A percentile compares a stretch with the other conserved stretches of the same genome.
Evolutionary conservation across 768 basidiomycete genomes (phyloP).

Genomic region (Gloeopeniophorella convolvens): DNA sequence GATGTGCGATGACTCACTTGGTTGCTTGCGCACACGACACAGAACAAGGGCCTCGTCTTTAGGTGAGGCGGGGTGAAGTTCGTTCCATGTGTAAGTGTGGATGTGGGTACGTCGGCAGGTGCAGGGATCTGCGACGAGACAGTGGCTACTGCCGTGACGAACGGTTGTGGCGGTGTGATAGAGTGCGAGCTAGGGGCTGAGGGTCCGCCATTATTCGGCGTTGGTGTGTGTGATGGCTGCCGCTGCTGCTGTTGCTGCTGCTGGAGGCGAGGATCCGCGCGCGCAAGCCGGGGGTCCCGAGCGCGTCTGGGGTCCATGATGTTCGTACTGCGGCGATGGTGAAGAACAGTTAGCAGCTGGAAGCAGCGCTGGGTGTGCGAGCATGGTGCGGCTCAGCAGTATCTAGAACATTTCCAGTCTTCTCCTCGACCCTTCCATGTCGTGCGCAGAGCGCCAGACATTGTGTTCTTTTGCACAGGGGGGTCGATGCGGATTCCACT

Average conservation of each 20-base stretch:
- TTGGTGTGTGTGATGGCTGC: not conserved
- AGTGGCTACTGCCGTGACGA: constrained; percentile 18
- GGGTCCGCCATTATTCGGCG: constrained; percentile 5
- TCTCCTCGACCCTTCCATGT: constrained; percentile 55
- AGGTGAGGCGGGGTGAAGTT: constrained; percentile 28
- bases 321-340: no score
- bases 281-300: constrained; percentile 74
- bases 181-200: constrained; percentile 15
- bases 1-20: constrained; percentile 51
- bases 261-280: constrained; percentile 60
- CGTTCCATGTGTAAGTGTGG: not conserved
- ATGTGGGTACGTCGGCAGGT: constrained; percentile 5
- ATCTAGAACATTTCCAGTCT: constrained; percentile 85
- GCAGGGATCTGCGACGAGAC: constrained; percentile 12
- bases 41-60: constrained; percentile 79
- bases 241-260: constrained; percentile 28
- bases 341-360: no score
- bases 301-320: constrained; percentile 74
- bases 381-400: constrained; percentile 68
- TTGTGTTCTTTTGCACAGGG: constrained; percentile 24
- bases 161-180: constrained; percentile 21
- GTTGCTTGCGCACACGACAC: constrained; percentile 99
- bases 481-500: constrained; percentile 87
- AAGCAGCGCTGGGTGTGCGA: constrained; percentile 21
- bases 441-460: constrained; percentile 8